These are phyloP conservation scores for Candida oleophila DNA, from an alignment of 805 yeast species.

Conservation along the genomic window DNA sequence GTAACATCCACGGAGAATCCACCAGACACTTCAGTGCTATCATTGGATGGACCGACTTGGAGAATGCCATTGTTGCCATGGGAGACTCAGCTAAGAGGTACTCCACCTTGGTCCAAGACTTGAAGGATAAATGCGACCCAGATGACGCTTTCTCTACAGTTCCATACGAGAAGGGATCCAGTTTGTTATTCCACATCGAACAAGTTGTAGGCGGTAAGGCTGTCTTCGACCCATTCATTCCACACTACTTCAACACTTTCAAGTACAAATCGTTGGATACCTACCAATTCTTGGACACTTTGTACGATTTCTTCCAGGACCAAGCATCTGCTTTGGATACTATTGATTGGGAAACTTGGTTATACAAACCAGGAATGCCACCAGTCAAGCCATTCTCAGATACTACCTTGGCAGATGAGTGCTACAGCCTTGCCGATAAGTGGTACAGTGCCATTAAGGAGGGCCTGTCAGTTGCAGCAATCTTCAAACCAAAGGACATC, in stretches of 20 bases:
- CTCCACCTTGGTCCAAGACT: constrained; percentile 66
- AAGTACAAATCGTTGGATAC: constrained; percentile 75
- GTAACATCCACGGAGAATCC: constrained; percentile 73
- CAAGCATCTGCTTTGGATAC: constrained; percentile 54
- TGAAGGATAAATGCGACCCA: constrained; percentile 72
- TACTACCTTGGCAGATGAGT: constrained; percentile 73
- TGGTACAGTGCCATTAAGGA: constrained; percentile 52
- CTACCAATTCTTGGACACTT: constrained; percentile 72
- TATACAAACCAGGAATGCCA: constrained; percentile 81
- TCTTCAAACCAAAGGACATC: constrained; percentile 52
- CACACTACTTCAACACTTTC: constrained; percentile 69
- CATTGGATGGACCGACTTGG: constrained; percentile 85
- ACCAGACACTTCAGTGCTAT: constrained; percentile 79
- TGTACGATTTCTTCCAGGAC: constrained; percentile 62
- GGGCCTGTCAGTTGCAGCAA: constrained; percentile 13
- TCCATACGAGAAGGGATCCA: constrained; percentile 90
- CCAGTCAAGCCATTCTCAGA: constrained; percentile 77
- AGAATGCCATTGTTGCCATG: constrained; percentile 64
- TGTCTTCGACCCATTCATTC: constrained; percentile 76
- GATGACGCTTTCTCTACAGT: constrained; percentile 87
- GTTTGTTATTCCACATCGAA: constrained; percentile 74
- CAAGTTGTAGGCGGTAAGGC: constrained; percentile 60
- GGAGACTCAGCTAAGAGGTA: constrained; percentile 51
- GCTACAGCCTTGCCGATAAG: constrained; percentile 59
- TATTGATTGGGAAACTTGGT: constrained; percentile 86